Conservation (phyloP, 148 eudicot species). For the Rhododendron simsii region DNA sequence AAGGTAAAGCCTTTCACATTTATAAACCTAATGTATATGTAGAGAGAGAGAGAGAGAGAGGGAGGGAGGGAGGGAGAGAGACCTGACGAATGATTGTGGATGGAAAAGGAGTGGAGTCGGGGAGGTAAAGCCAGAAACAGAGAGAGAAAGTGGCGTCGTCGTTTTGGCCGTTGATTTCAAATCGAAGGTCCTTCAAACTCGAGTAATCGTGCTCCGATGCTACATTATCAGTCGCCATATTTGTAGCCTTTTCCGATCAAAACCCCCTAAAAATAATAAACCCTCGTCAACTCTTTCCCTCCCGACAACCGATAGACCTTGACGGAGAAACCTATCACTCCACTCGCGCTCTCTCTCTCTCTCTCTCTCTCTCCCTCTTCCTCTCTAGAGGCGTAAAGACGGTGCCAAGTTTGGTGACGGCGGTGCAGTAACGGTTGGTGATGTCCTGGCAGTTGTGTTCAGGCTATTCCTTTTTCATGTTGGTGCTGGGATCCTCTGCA, state of each 20-base stretch:
- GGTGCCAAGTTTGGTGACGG: neutral
- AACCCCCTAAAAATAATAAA: neutral
- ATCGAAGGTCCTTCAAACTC: constrained; percentile 42
- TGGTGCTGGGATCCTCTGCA: constrained; percentile 11
- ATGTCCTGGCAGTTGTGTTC: constrained; percentile 25
- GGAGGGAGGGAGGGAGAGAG: too few relatives aligned
- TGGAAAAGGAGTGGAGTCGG: constrained; percentile 44
- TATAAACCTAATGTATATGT: too few relatives aligned
- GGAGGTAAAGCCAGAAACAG: constrained; percentile 71
- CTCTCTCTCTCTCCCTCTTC: neutral
- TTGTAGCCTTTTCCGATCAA: neutral
- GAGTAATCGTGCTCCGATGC: constrained; percentile 29
- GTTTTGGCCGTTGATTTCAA: constrained; percentile 33
- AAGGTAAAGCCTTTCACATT: neutral
- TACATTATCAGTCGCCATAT: constrained; percentile 13
- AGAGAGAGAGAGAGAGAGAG: too few relatives aligned
- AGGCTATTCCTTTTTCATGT: constrained; percentile 7
- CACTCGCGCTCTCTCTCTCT: too few relatives aligned
- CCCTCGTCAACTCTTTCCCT: constrained; percentile 2
- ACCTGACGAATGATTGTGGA: constrained; percentile 60
- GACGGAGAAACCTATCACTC: neutral
- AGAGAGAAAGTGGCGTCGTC: constrained; percentile 29
- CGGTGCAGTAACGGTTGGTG: constrained; percentile 32
- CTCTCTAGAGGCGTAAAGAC: neutral
- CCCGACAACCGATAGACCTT: neutral